Evolutionary conservation across 2,329 filamentous ascomycete genomes (phyloP).

Genomic region (Exophiala calicioides): DNA sequence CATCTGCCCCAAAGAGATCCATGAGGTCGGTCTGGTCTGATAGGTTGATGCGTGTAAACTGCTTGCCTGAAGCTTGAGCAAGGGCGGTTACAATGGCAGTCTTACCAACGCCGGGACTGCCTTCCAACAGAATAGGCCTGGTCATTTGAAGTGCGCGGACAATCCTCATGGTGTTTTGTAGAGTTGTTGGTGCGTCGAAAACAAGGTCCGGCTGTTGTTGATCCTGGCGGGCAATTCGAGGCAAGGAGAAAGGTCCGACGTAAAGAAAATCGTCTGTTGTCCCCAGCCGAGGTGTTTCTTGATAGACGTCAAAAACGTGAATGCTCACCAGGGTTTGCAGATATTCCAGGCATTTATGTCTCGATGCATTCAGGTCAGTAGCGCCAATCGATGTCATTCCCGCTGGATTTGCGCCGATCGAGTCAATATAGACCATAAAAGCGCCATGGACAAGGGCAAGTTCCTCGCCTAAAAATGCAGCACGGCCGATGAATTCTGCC

Average conservation of each 20-base stretch:
- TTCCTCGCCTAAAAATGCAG: slow-evolving; percentile 49
- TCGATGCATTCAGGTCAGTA: slow-evolving; percentile 69
- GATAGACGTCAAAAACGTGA: slow-evolving; percentile 68
- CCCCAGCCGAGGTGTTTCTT: slow-evolving; percentile 59
- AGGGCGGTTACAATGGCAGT: slow-evolving; percentile 88
- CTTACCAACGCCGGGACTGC: slow-evolving; percentile 97
- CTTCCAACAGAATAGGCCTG: slow-evolving; percentile 92
- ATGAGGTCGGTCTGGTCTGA: slow-evolving; percentile 98
- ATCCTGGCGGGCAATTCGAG: slow-evolving; percentile 39
- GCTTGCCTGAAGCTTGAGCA: slow-evolving; percentile 74
- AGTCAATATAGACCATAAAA: slow-evolving; percentile 93
- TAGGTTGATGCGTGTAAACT: slow-evolving; percentile 90
- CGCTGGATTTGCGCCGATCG: slow-evolving; percentile 90
- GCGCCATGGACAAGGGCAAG: slow-evolving; percentile 76
- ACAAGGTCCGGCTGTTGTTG: slow-evolving; percentile 65
- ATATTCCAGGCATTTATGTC: slow-evolving; percentile 70
- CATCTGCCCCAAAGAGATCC: slow-evolving; percentile 95
- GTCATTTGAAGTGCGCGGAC: slow-evolving; percentile 82
- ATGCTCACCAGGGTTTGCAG: slow-evolving; percentile 66
- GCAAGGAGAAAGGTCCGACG: slow-evolving; percentile 74
- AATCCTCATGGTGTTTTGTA: slow-evolving; percentile 85
- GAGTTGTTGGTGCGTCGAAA: slow-evolving; percentile 86
- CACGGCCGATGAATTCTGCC: slow-evolving; percentile 86
- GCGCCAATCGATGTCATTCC: slow-evolving; percentile 75
- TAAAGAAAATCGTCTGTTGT: slow-evolving; percentile 55